Evolutionary conservation across 805 yeast genomes (phyloP).

Genomic region (Starmerella vitae): DNA sequence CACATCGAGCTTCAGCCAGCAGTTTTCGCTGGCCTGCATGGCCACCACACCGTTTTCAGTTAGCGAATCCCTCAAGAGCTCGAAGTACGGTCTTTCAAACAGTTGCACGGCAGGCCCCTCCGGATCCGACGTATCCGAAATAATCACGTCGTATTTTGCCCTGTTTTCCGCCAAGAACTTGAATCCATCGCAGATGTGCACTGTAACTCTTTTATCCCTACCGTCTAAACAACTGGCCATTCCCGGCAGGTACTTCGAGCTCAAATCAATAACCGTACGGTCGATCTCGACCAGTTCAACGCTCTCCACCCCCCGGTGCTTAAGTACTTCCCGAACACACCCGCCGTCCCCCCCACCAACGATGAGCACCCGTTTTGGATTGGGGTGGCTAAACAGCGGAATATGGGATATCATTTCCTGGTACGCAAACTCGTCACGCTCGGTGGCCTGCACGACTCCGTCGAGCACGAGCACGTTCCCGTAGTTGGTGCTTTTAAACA

Average conservation of each 20-base stretch:
- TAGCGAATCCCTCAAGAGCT: slow-evolving; percentile 50
- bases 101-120: slow-evolving; percentile 92
- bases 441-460: slow-evolving; percentile 84
- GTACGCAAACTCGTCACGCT: slow-evolving; percentile 84
- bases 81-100: slow-evolving; percentile 65
- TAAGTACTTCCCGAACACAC: slow-evolving; percentile 73
- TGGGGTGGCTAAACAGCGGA: slow-evolving; percentile 62
- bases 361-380: slow-evolving; percentile 64
- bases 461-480: slow-evolving; percentile 85
- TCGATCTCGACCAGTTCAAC: slow-evolving; percentile 84
- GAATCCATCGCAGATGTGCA: slow-evolving; percentile 73
- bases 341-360: slow-evolving; percentile 98
- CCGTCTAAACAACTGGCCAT: slow-evolving; percentile 48
- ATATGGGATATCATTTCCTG: slow-evolving; percentile 84
- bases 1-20: slow-evolving; percentile 81
- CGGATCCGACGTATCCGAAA: slow-evolving; percentile 88
- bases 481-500: slow-evolving; percentile 59
- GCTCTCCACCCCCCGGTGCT: slow-evolving; percentile 46
- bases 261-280: slow-evolving; percentile 59
- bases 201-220: slow-evolving; percentile 49
- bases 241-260: slow-evolving; percentile 57
- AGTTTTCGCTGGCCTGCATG: slow-evolving; percentile 71
- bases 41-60: slow-evolving; percentile 54
- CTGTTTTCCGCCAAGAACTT: slow-evolving; percentile 42
- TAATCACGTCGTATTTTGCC: slow-evolving; percentile 62